These are phyloP conservation scores for Dothistroma pini DNA, from an alignment of 2,329 filamentous ascomycete genomes.

Conservation along the genomic window DNA sequence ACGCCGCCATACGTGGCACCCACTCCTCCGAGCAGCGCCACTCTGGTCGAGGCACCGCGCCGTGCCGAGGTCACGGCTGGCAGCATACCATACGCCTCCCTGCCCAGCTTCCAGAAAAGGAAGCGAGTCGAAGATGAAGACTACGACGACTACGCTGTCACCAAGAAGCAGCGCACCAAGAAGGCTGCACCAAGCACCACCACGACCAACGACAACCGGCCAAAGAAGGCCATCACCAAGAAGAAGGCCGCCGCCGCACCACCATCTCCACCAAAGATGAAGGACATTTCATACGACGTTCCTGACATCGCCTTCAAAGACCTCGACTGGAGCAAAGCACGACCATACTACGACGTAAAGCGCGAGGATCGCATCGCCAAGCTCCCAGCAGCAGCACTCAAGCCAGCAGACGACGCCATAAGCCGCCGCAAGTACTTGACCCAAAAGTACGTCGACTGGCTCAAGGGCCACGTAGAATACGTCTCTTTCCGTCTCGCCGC, in stretches of 20 bases:
- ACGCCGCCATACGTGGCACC: not conserved
- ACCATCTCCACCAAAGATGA: not conserved
- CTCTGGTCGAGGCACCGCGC: not conserved
- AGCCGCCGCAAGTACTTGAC: not conserved
- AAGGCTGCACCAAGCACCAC: not conserved
- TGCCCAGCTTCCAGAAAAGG: not conserved
- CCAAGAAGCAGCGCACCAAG: not conserved
- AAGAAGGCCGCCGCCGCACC: not conserved
- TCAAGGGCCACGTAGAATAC: not conserved
- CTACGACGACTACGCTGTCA: not conserved
- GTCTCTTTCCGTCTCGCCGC: constrained; percentile 2
- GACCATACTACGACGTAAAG: not conserved
- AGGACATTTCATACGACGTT: not conserved
- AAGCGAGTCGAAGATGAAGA: not conserved
- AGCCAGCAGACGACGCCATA: not conserved
- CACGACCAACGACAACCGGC: not conserved
- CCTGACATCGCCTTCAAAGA: not conserved
- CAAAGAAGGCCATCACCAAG: not conserved
- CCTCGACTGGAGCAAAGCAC: not conserved
- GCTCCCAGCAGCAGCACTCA: not conserved
- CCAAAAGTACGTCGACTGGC: not conserved
- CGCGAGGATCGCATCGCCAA: not conserved
- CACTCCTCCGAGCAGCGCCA: not conserved
- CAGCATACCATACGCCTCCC: not conserved
- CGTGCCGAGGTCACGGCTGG: not conserved